Percentiles rank a stretch among this genome's conserved stretches.
Evolutionary conservation across 2,329 filamentous ascomycete genomes (phyloP).

Genomic region (Monilinia laxa): DNA sequence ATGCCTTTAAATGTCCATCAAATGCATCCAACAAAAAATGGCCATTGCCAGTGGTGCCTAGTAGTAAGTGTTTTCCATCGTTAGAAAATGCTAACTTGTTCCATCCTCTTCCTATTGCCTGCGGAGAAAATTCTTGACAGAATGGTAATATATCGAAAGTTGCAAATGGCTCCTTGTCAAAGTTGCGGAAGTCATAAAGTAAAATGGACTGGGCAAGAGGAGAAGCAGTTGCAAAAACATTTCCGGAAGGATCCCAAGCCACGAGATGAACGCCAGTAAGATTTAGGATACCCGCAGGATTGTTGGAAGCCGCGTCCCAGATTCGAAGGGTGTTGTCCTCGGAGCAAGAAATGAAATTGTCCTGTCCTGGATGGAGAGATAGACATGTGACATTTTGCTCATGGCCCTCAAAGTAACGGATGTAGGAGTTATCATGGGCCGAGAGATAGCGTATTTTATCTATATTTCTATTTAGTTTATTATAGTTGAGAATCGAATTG

Average conservation of each 20-base stretch:
- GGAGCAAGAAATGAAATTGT: constrained; percentile 89
- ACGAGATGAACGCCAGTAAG: constrained; percentile 79
- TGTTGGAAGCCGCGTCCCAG: constrained; percentile 77
- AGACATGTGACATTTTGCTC: constrained; percentile 80
- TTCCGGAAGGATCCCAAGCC: constrained; percentile 88
- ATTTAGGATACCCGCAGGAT: constrained; percentile 76
- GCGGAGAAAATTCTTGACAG: constrained; percentile 54
- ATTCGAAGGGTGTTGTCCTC: constrained; percentile 88
- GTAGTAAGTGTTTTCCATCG: constrained; percentile 81
- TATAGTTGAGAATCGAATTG: neutral
- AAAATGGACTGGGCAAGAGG: constrained; percentile 76
- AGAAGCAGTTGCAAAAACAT: constrained; percentile 86
- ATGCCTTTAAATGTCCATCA: constrained; percentile 74
- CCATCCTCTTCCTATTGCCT: constrained; percentile 65
- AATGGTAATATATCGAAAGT: constrained; percentile 69
- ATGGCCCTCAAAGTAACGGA: constrained; percentile 94
- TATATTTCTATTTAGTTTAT: constrained; percentile 36
- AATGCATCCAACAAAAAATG: constrained; percentile 96
- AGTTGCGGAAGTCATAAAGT: constrained; percentile 91
- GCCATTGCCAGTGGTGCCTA: constrained; percentile 79
- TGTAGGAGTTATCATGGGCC: constrained; percentile 93
- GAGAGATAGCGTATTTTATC: constrained; percentile 84
- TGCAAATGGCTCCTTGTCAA: constrained; percentile 85
- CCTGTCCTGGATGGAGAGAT: constrained; percentile 78
- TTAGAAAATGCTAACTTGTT: constrained; percentile 94